These are phyloP conservation scores for Cladosporium cucumerinum DNA, from an alignment of 2,329 filamentous ascomycete species.

Conservation along the genomic window DNA sequence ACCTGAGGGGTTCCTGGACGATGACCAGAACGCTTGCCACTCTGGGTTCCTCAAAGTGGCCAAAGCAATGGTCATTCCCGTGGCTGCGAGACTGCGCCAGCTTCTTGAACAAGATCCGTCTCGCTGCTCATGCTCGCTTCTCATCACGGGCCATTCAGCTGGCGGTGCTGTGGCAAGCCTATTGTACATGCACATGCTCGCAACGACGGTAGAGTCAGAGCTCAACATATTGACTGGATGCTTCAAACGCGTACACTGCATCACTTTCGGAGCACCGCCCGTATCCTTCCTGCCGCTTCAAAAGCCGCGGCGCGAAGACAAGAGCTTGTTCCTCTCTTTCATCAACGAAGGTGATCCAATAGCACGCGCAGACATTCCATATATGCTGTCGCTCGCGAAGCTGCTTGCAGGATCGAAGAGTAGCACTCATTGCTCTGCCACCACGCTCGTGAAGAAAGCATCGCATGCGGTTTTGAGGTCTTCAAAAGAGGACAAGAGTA, in stretches of 20 bases:
- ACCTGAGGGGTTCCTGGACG: conserved; percentile 71
- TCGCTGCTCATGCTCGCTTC: conserved; percentile 63
- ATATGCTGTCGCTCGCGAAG: conserved; percentile 68
- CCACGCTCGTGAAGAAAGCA: conserved; percentile 17
- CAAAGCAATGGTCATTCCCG: conserved; percentile 68
- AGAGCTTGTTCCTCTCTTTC: conserved; percentile 74
- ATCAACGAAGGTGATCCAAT: conserved; percentile 87
- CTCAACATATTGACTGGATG: conserved; percentile 64
- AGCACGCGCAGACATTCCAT: conserved; percentile 69
- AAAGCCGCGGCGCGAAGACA: conserved; percentile 54
- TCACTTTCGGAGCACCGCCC: conserved; percentile 82
- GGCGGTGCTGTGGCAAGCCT: conserved; percentile 79
- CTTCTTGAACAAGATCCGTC: conserved; percentile 69
- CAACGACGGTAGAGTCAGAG: conserved; percentile 60
- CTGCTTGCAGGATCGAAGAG: conserved; percentile 55
- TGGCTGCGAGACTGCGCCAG: conserved; percentile 66
- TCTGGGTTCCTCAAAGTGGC: conserved; percentile 76
- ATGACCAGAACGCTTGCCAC: conserved; percentile 73
- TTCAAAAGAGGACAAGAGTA: conserved; percentile 8
- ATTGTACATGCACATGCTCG: conserved; percentile 78
- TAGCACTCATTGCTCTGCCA: background rate
- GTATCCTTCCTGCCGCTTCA: conserved; percentile 67
- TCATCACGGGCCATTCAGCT: conserved; percentile 84
- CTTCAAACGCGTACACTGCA: conserved; percentile 78
- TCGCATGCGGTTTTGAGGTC: conserved; percentile 12